Evolutionary conservation across 2,329 filamentous ascomycete genomes (phyloP).

Genomic region (Xylogone sp.): DNA sequence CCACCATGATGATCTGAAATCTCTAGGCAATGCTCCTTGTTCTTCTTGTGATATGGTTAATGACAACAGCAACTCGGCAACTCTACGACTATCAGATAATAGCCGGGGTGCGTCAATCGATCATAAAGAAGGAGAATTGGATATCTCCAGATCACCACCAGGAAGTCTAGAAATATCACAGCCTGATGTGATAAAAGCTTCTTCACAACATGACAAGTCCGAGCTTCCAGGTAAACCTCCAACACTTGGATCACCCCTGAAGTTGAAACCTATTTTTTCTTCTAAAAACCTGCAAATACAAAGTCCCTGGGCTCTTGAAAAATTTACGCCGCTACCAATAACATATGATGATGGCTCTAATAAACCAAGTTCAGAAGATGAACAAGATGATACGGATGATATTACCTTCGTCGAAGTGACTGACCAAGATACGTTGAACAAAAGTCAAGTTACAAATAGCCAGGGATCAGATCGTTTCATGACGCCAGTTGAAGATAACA

Average conservation of each 20-base stretch:
- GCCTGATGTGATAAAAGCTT: not conserved
- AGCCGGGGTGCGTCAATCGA: not conserved
- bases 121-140: not conserved
- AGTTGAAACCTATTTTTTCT: not conserved
- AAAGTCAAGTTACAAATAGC: not conserved
- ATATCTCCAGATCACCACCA: not conserved
- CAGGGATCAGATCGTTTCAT: conserved; percentile 6
- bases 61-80: not conserved
- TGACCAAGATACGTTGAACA: no score
- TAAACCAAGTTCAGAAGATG: not conserved
- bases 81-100: not conserved
- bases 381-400: not conserved
- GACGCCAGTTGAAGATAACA: conserved; percentile 8
- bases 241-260: not conserved
- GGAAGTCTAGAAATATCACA: not conserved
- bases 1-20: not conserved
- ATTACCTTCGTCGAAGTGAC: not conserved
- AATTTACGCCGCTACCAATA: conserved; percentile 4
- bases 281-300: conserved; percentile 10
- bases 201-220: not conserved
- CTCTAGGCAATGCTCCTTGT: not conserved
- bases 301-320: conserved; percentile 24
- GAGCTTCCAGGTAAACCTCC: not conserved
- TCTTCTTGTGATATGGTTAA: not conserved
- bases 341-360: not conserved